Base-by-base conservation (phyloP, 768 basidiomycete genomes). In the Kwoniella mangroviensis region DNA sequence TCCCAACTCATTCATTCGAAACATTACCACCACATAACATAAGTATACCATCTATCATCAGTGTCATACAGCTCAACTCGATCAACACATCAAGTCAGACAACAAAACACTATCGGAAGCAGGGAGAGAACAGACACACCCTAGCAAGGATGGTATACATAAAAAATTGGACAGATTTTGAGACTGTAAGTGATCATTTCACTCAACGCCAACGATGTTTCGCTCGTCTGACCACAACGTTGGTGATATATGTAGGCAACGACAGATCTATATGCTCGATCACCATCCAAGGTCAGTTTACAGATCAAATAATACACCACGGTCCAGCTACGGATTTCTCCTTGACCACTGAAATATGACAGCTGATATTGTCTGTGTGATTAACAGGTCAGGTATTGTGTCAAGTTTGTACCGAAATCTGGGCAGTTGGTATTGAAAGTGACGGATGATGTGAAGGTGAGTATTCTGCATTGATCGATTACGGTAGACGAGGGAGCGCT, bases 361-460 rank as follows among this genome's bases (percentile, higher is more conserved):
- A 49, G 45, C 45, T 49, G 45, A 17, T 21, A 21, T 28, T 41
- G 4, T 54, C 52, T 54, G 17, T 65, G 42, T 65, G 42, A 60
- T 53, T 22, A 19, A 63, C 79, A 98, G 96, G 88, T 92, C 24
- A 88, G 96, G 52, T 97, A 96, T 81, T 90, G 88, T 83, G 89
- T 96, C 78, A 96, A 97, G 86, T 98, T 94, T 92, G 89, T 88
- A 78, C 86, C 90, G 40, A 88, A 89, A 4, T 90, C 93, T 77
- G 92, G 92, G 21, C 90, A 92, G 79, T 88, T 98, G 21, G 91
- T 96, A 57, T 86, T 98, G 72, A 97, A 96, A 85, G 90, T 98
- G 79, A 98, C 96, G 1, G 92, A 98, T 84, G 88, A 97, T 82
- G 87, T 86, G 43, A 91, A 90, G 78, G 96, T 96, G 81, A 75